Evolutionary conservation across 2,329 filamentous ascomycete genomes (phyloP).

Genomic region (Xylaria sp.): DNA sequence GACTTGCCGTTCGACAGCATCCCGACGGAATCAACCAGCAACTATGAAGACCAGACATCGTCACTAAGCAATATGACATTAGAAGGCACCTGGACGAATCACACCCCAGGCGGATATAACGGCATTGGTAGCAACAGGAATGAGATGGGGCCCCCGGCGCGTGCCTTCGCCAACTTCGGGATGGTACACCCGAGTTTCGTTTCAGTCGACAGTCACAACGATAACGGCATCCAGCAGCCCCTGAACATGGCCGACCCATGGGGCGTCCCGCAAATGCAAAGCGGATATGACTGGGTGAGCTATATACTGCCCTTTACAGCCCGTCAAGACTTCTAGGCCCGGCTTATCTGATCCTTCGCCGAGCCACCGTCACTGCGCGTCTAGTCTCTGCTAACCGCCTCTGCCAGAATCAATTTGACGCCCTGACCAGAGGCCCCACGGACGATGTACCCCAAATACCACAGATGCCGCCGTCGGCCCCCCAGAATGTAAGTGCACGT

Average conservation of each 20-base stretch:
- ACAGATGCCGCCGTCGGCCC: slow-evolving; percentile 26
- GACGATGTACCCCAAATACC: slow-evolving; percentile 38
- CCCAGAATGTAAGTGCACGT: slow-evolving; percentile 33
- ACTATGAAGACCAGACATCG: slow-evolving; percentile 29
- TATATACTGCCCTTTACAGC: not conserved
- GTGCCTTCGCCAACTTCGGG: slow-evolving; percentile 37
- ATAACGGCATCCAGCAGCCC: slow-evolving; percentile 23
- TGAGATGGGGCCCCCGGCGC: slow-evolving; percentile 26
- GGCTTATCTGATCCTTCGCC: not conserved
- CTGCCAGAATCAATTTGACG: slow-evolving; percentile 46
- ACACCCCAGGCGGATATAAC: slow-evolving; percentile 15
- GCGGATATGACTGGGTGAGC: slow-evolving; percentile 48
- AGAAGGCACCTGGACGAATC: slow-evolving; percentile 13
- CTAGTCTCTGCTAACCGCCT: slow-evolving; percentile 20
- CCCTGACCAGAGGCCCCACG: slow-evolving; percentile 40
- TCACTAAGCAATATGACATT: slow-evolving; percentile 40
- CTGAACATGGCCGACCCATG: slow-evolving; percentile 40
- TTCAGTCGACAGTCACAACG: slow-evolving; percentile 9
- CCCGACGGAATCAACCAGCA: slow-evolving; percentile 12
- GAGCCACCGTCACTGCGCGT: not conserved
- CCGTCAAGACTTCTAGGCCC: not conserved
- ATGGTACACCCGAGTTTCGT: slow-evolving; percentile 32
- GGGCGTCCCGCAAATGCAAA: slow-evolving; percentile 40
- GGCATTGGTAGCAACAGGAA: slow-evolving; percentile 27
- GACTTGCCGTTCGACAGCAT: slow-evolving; percentile 14